Percentiles rank a stretch among this genome's conserved stretches.
These are phyloP conservation scores for Coemansia biformis DNA, from an alignment of 192 early-diverging fungal species.

Conservation along the genomic window DNA sequence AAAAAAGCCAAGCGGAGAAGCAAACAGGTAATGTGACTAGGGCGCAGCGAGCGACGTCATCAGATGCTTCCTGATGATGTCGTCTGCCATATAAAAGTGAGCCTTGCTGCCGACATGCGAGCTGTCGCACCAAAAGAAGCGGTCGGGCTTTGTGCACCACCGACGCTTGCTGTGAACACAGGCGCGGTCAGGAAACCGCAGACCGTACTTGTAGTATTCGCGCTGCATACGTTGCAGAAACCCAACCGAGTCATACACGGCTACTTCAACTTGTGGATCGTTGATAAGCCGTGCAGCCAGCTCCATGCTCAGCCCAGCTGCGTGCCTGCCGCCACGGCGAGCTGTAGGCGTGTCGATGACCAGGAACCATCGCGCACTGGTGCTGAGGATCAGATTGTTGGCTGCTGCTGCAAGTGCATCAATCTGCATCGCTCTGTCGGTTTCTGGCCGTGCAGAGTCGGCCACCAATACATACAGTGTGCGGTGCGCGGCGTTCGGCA, in stretches of 20 bases:
- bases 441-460: neutral
- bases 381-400: slow-evolving; percentile 12
- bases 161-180: slow-evolving; percentile 10
- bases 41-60: neutral
- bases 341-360: slow-evolving; percentile 13
- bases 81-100: slow-evolving; percentile 26
- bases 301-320: slow-evolving; percentile 1
- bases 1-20: too few relatives aligned
- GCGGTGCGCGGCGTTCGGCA: neutral
- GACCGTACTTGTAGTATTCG: slow-evolving; percentile 27
- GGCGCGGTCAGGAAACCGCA: slow-evolving; percentile 12
- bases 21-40: neutral
- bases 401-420: slow-evolving; percentile 1
- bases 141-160: slow-evolving; percentile 11
- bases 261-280: slow-evolving; percentile 7
- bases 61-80: slow-evolving; percentile 21
- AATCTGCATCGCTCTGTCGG: neutral
- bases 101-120: slow-evolving; percentile 19
- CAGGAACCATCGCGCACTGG: neutral
- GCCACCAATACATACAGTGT: slow-evolving; percentile 10
- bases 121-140: slow-evolving; percentile 30
- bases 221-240: slow-evolving; percentile 23
- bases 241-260: slow-evolving; percentile 7
- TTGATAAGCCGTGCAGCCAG: slow-evolving; percentile 3
- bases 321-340: neutral